Base-by-base conservation (phyloP, 2,329 filamentous ascomycete genomes). In the Penicillium hesseltinei region DNA sequence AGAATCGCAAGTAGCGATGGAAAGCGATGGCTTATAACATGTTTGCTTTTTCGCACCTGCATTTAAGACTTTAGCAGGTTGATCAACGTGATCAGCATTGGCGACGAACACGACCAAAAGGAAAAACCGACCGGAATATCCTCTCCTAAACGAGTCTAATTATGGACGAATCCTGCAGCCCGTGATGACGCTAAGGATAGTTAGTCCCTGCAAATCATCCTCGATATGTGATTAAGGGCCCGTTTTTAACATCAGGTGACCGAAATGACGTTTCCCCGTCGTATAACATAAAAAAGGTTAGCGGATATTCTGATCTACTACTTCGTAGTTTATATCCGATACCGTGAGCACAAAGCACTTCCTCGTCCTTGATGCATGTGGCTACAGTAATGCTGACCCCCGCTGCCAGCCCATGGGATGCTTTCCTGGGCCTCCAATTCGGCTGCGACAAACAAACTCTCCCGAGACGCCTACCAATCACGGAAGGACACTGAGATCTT, bases 61-160 rank as follows among this genome's bases (percentile, higher is more conserved):
- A 48, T 50, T 51, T 46, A 44, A 46, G 21, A 25, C 11, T 35
- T 57, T 47, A 48, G 39, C 23, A 55, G 38, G 54, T 33, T 49
- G 59, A 63, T 62, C 60, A 61, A 54, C 63, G 52, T 59, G 63
- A 66, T 66, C 62, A 61, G 53, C 63, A 42, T 59, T 52, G 57
- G 54, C 49, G 48, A 39, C 42, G 38, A 57, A 51, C 49, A 58
- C 51, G 45, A 52, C 40, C 43, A n/a, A 52, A 39, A 49, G 46
- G 44, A 52, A 47, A 36, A 40, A 31, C n/a, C 46, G 43, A 21
- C 42, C 40, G 49, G 45, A 33, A 31, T 50, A 49, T 53, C 45
- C 31, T 38, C 48, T 29, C 46, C 38, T 43, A 35, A 54, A 51
- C 48, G 39, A 58, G 51, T 57, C 57, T 57, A 61, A 63, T 58